A percentile compares a stretch with the other conserved stretches of the same genome.
phyloP scores from a whole-genome alignment of 1,284 basidiomycete species.

The Ustilago crameri region DNA sequence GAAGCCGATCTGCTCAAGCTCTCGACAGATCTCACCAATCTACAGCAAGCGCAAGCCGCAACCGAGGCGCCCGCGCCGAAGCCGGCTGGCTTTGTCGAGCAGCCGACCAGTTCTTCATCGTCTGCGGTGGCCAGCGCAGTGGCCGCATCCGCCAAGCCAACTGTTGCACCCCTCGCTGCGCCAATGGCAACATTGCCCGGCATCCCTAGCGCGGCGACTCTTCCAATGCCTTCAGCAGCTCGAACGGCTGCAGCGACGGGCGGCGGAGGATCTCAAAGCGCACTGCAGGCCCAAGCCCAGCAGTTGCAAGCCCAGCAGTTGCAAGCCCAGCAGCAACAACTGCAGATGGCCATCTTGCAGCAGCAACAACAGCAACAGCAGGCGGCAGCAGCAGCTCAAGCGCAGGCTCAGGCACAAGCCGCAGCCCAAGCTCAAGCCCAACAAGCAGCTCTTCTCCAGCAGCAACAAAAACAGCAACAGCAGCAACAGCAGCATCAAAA shows the following conservation, averaged over 20 bases:
- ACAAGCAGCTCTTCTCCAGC: conserved; percentile 48
- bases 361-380: conserved; percentile 50
- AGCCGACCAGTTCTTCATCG: conserved; percentile 18
- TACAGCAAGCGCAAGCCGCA: conserved; percentile 64
- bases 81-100: conserved; percentile 49
- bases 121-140: conserved; percentile 19
- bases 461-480: conserved; percentile 55
- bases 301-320: conserved; percentile 39
- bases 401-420: conserved; percentile 21
- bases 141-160: conserved; percentile 22
- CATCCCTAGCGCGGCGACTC: conserved; percentile 20
- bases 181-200: conserved; percentile 30
- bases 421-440: conserved; percentile 42
- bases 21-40: conserved; percentile 64
- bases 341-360: conserved; percentile 46
- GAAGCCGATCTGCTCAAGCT: conserved; percentile 65
- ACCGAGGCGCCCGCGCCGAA: conserved; percentile 54
- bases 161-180: conserved; percentile 18
- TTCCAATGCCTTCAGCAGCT: conserved; percentile 41
- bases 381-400: conserved; percentile 23
- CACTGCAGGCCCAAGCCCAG: conserved; percentile 36
- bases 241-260: conserved; percentile 35
- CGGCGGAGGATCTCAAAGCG: conserved; percentile 36
- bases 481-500: conserved; percentile 50
- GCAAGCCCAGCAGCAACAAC: conserved; percentile 39